Conservation (phyloP, 208 protist species). For the Leptomonas seymouri region DNA sequence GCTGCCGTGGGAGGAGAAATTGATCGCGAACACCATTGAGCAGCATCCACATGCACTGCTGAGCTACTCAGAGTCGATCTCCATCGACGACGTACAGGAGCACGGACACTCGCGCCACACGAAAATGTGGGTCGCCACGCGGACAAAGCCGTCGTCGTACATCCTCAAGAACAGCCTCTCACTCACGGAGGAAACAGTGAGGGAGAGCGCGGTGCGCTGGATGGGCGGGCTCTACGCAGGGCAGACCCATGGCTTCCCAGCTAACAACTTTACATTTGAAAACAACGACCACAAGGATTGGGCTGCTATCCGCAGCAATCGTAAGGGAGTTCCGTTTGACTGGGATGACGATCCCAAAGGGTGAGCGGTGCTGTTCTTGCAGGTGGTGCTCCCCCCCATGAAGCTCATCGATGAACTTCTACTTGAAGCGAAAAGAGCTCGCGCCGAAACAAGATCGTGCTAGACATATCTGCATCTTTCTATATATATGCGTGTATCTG, state of each 20-base stretch:
- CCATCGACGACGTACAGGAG: constrained; percentile 60
- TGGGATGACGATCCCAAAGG: constrained; percentile 46
- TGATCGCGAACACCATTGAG: constrained; percentile 56
- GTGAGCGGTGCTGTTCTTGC: background rate
- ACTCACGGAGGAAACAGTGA: constrained; percentile 70
- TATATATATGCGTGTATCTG: no score
- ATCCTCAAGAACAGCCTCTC: constrained; percentile 64
- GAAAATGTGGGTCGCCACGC: constrained; percentile 82
- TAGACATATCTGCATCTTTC: no score
- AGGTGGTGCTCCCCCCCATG: background rate
- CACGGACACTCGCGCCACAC: constrained; percentile 79
- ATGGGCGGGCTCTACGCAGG: constrained; percentile 78
- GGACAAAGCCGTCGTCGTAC: constrained; percentile 60
- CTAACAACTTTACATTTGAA: constrained; percentile 88
- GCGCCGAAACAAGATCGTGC: no score
- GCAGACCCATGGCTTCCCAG: constrained; percentile 86
- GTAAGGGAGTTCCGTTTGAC: constrained; percentile 59
- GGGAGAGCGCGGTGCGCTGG: constrained; percentile 77
- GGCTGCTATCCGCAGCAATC: constrained; percentile 42
- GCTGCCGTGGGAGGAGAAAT: constrained; percentile 78
- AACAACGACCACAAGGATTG: constrained; percentile 60
- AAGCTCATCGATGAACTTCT: background rate
- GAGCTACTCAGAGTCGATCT: constrained; percentile 70
- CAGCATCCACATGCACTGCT: constrained; percentile 81
- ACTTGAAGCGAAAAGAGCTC: no score